Percentiles rank a stretch among this genome's conserved stretches.
These are phyloP conservation scores for Cercophora sp. DNA, from an alignment of 495 filamentous ascomycete genomes.

Conservation along the genomic window DNA sequence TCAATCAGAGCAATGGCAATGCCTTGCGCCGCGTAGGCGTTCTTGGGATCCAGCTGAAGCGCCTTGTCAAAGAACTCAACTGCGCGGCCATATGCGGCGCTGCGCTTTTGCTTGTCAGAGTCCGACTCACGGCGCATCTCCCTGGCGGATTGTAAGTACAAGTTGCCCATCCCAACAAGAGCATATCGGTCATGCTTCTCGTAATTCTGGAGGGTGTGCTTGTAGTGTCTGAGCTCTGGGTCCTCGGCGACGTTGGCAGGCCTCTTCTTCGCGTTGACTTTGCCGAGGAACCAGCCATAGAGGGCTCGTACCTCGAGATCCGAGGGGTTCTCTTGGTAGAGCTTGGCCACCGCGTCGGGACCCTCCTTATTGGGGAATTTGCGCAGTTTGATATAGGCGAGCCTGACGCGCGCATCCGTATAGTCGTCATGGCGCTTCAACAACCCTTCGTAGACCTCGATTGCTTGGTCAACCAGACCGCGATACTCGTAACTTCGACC, in stretches of 20 bases:
- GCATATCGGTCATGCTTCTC: constrained; percentile 97
- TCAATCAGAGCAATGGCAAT: constrained; percentile 91
- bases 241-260: constrained; percentile 80
- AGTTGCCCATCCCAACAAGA: constrained; percentile 91
- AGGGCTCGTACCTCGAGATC: constrained; percentile 89
- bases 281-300: constrained; percentile 90
- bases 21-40: constrained; percentile 94
- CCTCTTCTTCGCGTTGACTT: constrained; percentile 69
- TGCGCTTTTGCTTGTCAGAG: constrained; percentile 81
- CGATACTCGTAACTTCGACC: constrained; percentile 92
- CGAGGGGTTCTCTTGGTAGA: constrained; percentile 71
- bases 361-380: constrained; percentile 80
- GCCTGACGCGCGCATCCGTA: constrained; percentile 78
- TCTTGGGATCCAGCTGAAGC: constrained; percentile 83
- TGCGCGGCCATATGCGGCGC: constrained; percentile 78
- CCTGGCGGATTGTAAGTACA: constrained; percentile 77
- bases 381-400: constrained; percentile 86
- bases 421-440: constrained; percentile 82
- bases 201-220: constrained; percentile 87
- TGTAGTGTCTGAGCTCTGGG: constrained; percentile 86
- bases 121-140: constrained; percentile 93
- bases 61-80: constrained; percentile 99
- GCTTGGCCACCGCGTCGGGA: constrained; percentile 72
- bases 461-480: constrained; percentile 74
- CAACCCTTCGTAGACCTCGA: constrained; percentile 80